Conservation (phyloP, 2,329 filamentous ascomycete species). For the Gnomoniopsis sp. region DNA sequence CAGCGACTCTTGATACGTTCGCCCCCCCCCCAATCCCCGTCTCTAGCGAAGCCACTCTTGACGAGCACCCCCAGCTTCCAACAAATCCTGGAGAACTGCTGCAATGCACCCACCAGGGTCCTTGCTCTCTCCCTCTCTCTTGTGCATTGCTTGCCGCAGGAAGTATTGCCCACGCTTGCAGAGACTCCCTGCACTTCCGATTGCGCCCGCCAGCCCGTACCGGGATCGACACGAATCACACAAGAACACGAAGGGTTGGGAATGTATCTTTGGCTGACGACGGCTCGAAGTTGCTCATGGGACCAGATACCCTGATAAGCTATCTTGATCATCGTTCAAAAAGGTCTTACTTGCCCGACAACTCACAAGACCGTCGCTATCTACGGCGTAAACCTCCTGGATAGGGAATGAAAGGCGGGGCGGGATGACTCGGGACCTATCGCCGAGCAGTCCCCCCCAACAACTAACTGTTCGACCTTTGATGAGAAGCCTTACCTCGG, state of each 20-base stretch:
- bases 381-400: no score
- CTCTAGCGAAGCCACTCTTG: not conserved
- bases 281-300: not conserved
- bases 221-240: conserved; percentile 13
- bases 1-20: conserved; percentile 10
- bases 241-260: conserved; percentile 2
- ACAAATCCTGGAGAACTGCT: conserved; percentile 1
- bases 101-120: conserved; percentile 10
- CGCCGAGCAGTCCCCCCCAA: no score
- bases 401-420: no score
- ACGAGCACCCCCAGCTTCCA: not conserved
- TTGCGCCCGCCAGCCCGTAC: not conserved
- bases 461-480: no score
- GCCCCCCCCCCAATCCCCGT: not conserved
- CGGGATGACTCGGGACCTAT: no score
- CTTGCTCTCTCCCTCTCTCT: not conserved
- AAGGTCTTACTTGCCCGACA: no score
- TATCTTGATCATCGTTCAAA: not conserved
- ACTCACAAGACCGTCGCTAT: no score
- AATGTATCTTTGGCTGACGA: not conserved
- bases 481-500: no score
- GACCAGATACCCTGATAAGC: not conserved
- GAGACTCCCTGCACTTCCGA: conserved; percentile 1
- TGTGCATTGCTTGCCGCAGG: not conserved
- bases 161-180: not conserved